Base-by-base conservation (phyloP, 1,284 basidiomycete genomes). In the Takashimella tepidaria region DNA sequence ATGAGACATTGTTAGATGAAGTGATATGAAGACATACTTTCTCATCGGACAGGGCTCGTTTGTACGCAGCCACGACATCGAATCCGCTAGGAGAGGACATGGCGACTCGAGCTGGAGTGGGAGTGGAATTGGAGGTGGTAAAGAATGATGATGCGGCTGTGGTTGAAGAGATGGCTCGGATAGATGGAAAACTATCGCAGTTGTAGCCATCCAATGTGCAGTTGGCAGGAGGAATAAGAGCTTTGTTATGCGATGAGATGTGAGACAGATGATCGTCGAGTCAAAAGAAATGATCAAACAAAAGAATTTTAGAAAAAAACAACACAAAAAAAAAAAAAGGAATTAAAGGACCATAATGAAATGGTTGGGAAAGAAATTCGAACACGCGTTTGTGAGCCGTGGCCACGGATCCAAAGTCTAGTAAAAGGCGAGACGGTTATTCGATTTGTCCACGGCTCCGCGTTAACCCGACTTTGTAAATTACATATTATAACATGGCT, bases 61-160 rank as follows among this genome's bases (percentile, higher is more conserved):
- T 60, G 59, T 76, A 76, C 21, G 73, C 67, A 3, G 56, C 61
- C 31, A 72, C 61, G 11, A 76, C 68, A 56, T 76, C 73, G 52
- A 76, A 74, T 10, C 50, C 55, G 23, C 48, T 60, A 6, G 61
- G 42, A 25, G 45, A 47, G 42, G 49, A 46, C 23, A 42, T 16
- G 11, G 4, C 41, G 19, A 37, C 19, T 8, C n/a, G 12, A 21
- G 49, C 25, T 12, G 51, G 24, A 20, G 45, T 20, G n/a, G 50
- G 27, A 42, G 47, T 20, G 41, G 16, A 22, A 12, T 22, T 44
- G 4, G 49, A 50, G n/a, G n/a, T n/a, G n/a, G n/a, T n/a, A n/a
- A n/a, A n/a, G n/a, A n/a, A n/a, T n/a, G n/a, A n/a, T n/a, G n/a
- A n/a, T n/a, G n/a, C n/a, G n/a, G n/a, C n/a, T n/a, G n/a, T n/a